phyloP scores from a whole-genome alignment of 441 rosid genomes.

The Brassica balearica region DNA sequence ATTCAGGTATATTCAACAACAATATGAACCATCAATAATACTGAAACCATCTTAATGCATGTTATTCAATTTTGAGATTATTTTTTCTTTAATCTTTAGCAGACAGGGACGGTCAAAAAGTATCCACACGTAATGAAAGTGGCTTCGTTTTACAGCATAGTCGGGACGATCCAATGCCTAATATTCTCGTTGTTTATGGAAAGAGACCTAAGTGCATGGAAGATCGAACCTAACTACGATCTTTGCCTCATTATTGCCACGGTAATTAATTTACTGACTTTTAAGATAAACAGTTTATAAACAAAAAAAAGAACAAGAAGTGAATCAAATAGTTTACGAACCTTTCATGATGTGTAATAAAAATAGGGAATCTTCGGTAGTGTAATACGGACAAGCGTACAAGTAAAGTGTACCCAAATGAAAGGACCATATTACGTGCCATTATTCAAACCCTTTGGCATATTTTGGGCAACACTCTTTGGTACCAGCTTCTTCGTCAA shows the following conservation, averaged over 20 bases:
- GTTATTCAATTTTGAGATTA: not conserved
- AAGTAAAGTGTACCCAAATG: conserved; percentile 50
- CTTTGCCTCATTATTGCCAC: conserved; percentile 65
- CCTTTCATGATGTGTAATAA: not conserved
- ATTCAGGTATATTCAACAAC: conserved; percentile 56
- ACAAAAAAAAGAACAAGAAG: not conserved
- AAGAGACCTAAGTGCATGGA: conserved; percentile 71
- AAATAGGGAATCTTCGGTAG: conserved; percentile 63
- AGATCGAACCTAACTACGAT: conserved; percentile 56
- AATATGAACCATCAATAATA: not conserved
- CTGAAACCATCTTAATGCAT: conserved; percentile 1
- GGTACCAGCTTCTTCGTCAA: conserved; percentile 72
- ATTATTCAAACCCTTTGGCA: conserved; percentile 81
- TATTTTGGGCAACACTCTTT: conserved; percentile 68
- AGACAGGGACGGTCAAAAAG: conserved; percentile 59
- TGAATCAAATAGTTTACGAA: not conserved
- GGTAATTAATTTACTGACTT: conserved; percentile 43
- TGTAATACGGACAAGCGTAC: conserved; percentile 67
- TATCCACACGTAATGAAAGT: conserved; percentile 77
- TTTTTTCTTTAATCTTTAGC: conserved; percentile 21
- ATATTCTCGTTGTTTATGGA: conserved; percentile 61
- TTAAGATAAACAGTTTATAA: not conserved
- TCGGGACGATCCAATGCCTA: conserved; percentile 69
- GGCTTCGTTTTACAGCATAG: conserved; percentile 67
- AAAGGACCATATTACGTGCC: conserved; percentile 75